Evolutionary conservation across 2,329 filamentous ascomycete species (phyloP), one percentile per base, ranked within the genome.

Genomic region (Mycocentrospora acerina): DNA sequence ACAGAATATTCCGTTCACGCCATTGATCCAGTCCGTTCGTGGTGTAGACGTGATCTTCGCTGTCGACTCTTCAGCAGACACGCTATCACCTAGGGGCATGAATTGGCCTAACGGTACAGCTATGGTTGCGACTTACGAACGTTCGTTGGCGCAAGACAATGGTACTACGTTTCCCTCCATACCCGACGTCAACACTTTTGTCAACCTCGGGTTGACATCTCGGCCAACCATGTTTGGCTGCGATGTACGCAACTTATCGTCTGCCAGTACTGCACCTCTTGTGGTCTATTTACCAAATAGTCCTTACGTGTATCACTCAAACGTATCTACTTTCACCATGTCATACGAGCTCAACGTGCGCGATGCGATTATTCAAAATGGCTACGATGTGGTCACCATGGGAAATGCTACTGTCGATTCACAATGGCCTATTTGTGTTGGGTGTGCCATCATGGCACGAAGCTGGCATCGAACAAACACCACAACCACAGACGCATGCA

Each of bases 251-350:
- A 86, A 88, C 64, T 73, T 77, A 40, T 79, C 79, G 0, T 12
- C 29, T 8, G 8, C 11, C 10, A 62, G 64, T 8, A 57, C 66
- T 5, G 67, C 77, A 0, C 88, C 88, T 0, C 67, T 94, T 3
- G 72, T 94, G 47, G 86, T 94, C 51, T 96, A 96, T 71, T 67
- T 96, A 35, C 87, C 90, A 34, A 91, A 90, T 62, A 76, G 82
- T 22, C 89, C 88, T 3, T 93, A 91, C 70, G 77, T 82, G 35
- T 78, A 77, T 59, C 67, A 75, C 45, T 85, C 82, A 65, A 95
- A 95, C 71, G 76, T 86, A 13, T 85, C 83, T 4, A 95, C 90
- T 37, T 90, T 85, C 65, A 72, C 80, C 36, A 71, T 80, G 29
- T 66, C 66, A 19, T 87, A 88, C 74, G 72, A 78, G 27, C 67